Conservation (phyloP, 2,329 filamentous ascomycete species). For the Fusarium sp. region DNA sequence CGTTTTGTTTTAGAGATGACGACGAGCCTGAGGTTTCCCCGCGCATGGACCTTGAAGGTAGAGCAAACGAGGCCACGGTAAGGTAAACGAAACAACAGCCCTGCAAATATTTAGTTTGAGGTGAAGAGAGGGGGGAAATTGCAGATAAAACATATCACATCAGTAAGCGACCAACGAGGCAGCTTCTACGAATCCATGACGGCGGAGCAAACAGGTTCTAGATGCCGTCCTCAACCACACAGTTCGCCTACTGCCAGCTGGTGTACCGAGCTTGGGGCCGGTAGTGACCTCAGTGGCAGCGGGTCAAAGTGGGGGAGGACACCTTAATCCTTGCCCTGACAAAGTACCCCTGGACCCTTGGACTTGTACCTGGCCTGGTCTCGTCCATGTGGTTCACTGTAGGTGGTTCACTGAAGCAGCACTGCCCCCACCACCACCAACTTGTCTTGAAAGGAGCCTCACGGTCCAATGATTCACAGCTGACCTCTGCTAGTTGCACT, state of each 20-base stretch:
- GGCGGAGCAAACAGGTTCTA: constrained; percentile 3
- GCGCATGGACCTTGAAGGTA: constrained; percentile 3
- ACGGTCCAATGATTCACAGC: constrained; percentile 25
- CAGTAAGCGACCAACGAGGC: constrained; percentile 7
- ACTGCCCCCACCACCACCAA: constrained; percentile 1
- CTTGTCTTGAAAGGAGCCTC: not conserved
- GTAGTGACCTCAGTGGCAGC: constrained; percentile 37
- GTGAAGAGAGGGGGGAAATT: constrained; percentile 18
- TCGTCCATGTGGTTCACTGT: not conserved
- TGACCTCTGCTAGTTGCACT: not conserved
- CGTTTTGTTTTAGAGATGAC: constrained; percentile 15
- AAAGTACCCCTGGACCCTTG: constrained; percentile 27
- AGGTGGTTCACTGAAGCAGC: not conserved
- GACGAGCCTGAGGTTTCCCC: constrained; percentile 18
- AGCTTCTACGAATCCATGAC: constrained; percentile 18
- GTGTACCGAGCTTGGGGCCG: constrained; percentile 3
- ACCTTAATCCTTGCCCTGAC: constrained; percentile 26
- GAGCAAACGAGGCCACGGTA: not conserved
- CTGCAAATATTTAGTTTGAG: not conserved
- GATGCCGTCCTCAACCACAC: not conserved
- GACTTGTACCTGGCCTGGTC: constrained; percentile 9
- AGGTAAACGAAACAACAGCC: not conserved
- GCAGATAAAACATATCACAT: constrained; percentile 3
- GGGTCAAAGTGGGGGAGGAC: constrained; percentile 31
- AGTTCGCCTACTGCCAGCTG: not conserved